phyloP scores from a whole-genome alignment of 345 rosid genomes.

The Boechera stricta region DNA sequence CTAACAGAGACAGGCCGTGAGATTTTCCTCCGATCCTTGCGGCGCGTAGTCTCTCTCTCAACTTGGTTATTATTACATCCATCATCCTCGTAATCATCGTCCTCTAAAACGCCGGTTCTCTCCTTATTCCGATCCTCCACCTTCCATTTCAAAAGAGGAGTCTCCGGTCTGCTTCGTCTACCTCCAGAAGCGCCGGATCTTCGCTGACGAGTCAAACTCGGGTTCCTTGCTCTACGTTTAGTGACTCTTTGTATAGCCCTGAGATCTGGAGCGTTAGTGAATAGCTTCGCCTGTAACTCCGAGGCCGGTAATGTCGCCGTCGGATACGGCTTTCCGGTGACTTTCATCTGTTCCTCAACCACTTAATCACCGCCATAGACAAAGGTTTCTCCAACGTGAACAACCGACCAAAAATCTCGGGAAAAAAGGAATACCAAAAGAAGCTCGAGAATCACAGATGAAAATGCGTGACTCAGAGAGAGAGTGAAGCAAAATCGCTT shows the following conservation, averaged over 20 bases:
- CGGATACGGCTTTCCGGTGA: conserved; percentile 61
- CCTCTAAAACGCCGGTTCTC: conserved; percentile 42
- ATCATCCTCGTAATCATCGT: conserved; percentile 52
- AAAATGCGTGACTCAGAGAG: conserved; percentile 32
- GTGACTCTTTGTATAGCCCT: conserved; percentile 47
- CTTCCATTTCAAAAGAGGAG: conserved; percentile 84
- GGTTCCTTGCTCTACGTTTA: conserved; percentile 57
- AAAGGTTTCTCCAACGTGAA: conserved; percentile 29
- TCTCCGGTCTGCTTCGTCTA: conserved; percentile 74
- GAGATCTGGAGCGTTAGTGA: conserved; percentile 62
- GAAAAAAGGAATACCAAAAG: background rate
- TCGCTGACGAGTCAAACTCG: conserved; percentile 57
- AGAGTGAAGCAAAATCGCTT: conserved; percentile 39
- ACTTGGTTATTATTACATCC: conserved; percentile 39
- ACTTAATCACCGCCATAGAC: conserved; percentile 37
- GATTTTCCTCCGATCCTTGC: conserved; percentile 47
- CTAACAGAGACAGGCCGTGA: conserved; percentile 65
- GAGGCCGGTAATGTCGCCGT: conserved; percentile 53
- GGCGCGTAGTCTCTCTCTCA: conserved; percentile 40
- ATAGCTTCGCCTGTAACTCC: conserved; percentile 36
- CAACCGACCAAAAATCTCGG: conserved; percentile 26
- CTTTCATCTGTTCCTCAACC: conserved; percentile 59
- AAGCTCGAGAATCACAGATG: conserved; percentile 34
- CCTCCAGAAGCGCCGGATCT: conserved; percentile 57
- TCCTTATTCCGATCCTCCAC: conserved; percentile 58